Conservation (phyloP, 768 basidiomycete species). For the Pisolithus tinctorius region DNA sequence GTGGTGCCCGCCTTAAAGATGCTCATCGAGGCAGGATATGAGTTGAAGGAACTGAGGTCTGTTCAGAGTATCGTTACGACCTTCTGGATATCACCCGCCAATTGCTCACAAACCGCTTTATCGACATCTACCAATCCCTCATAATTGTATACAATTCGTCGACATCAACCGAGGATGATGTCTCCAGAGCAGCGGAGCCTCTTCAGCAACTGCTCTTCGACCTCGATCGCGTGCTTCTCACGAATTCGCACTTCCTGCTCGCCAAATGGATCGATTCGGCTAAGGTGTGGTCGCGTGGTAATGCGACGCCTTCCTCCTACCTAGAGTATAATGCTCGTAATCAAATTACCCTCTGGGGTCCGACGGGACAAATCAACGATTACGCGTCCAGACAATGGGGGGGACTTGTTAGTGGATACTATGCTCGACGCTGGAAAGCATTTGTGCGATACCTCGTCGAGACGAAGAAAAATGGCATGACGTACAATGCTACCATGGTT, state of each 20-base stretch:
- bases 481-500: conserved; percentile 24
- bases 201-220: conserved; percentile 27
- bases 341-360: conserved; percentile 40
- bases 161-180: conserved; percentile 11
- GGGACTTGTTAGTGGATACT: conserved; percentile 33
- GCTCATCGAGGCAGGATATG: conserved; percentile 36
- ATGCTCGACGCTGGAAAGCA: conserved; percentile 28
- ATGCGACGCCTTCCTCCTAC: conserved; percentile 27
- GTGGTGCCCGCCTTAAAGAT: conserved; percentile 68
- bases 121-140: conserved; percentile 26
- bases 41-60: conserved; percentile 9
- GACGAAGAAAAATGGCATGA: conserved; percentile 19
- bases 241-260: conserved; percentile 28
- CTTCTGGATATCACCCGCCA: conserved; percentile 35
- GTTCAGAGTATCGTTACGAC: conserved; percentile 33
- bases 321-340: conserved; percentile 35
- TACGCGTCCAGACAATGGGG: conserved; percentile 41
- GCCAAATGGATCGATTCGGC: conserved; percentile 32
- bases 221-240: conserved; percentile 29
- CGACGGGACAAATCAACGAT: conserved; percentile 34
- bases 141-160: conserved; percentile 21
- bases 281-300: conserved; percentile 20
- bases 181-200: conserved; percentile 19
- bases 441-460: conserved; percentile 29
- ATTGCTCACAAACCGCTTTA: conserved; percentile 33